Evolutionary conservation across 345 rosid species (phyloP), one percentile per base, ranked within the genome.

Genomic region (Populus simonii): DNA sequence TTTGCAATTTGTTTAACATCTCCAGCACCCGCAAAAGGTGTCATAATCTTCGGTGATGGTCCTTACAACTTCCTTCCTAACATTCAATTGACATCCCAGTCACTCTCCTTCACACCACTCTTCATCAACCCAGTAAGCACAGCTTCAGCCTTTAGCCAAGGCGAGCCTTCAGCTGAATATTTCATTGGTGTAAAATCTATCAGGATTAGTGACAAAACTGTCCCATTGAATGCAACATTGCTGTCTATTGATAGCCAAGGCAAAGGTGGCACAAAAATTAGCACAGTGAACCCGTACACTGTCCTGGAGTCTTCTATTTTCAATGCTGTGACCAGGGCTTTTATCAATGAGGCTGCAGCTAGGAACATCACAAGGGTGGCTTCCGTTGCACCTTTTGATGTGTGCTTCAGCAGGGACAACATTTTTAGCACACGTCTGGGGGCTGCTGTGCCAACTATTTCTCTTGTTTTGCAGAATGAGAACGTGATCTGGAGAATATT

Each of bases 281-380:
- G 94, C 84, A 87, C 94, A 1, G 94, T 91, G 41, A 17, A 91
- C 6, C 93, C 97, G 0, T 91, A 91, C 90, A 91, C 94, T 0
- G 79, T 88, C 47, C 16, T 92, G 63, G 89, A 91, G 67, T 66
- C 82, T 7, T 87, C 97, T 3, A 89, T 92, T 57, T 90, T 31
- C 73, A 82, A 81, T 0, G 87, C 88, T 3, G 86, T 91, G 20
- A 86, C 87, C 0, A 65, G 77, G 3, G 88, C 90, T 6, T 92
- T 88, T 25, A 73, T 86, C 39, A 43, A 69, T 2, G 85, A 77
- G 66, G 78, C 86, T 1, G 78, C 88, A 0, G 83, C 85, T 0
- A 84, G 77, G 70, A 89, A 88, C 84, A 90, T 92, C 80, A 83
- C 75, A 0, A 76, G 88, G 45, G 96, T 87, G 1, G 66, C 85